These are phyloP conservation scores for Ascobolus immersus DNA, from an alignment of 495 filamentous ascomycete genomes.

Conservation along the genomic window DNA sequence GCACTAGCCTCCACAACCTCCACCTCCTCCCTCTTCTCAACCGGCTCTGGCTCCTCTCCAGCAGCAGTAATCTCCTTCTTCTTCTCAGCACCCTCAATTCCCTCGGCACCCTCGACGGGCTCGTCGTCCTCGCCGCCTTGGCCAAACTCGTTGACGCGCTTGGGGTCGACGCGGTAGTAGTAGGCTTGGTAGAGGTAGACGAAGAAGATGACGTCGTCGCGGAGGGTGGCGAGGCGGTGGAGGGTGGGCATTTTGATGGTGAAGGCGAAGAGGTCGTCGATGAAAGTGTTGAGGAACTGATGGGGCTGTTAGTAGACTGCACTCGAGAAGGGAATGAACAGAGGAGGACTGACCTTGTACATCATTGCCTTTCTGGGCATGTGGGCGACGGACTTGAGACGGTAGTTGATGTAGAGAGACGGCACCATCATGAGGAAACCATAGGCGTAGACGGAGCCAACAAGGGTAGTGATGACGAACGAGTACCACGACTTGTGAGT, in stretches of 20 bases:
- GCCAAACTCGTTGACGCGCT: slow-evolving; percentile 86
- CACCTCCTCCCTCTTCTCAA: slow-evolving; percentile 5
- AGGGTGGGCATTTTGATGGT: slow-evolving; percentile 97
- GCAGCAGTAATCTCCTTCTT: slow-evolving; percentile 15
- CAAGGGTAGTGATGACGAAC: slow-evolving; percentile 68
- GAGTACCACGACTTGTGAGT: slow-evolving; percentile 96
- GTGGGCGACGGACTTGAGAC: slow-evolving; percentile 84
- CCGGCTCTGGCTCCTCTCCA: slow-evolving; percentile 16
- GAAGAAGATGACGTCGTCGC: slow-evolving; percentile 96
- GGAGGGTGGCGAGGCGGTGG: slow-evolving; percentile 76
- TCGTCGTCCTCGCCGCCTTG: slow-evolving; percentile 71
- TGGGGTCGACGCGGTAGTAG: slow-evolving; percentile 80
- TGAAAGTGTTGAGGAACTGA: slow-evolving; percentile 30
- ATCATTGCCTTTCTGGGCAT: slow-evolving; percentile 92
- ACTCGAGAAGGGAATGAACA: slow-evolving; percentile 7
- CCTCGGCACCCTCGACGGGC: slow-evolving; percentile 24
- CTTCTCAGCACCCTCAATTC: slow-evolving; percentile 19
- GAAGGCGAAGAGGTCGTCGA: slow-evolving; percentile 80
- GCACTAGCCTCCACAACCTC: slow-evolving; percentile 7
- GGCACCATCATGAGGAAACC: slow-evolving; percentile 99
- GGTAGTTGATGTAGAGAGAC: slow-evolving; percentile 92
- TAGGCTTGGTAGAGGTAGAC: slow-evolving; percentile 90
- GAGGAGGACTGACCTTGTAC: slow-evolving; percentile 39
- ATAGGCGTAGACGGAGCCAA: slow-evolving; percentile 91
- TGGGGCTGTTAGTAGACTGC: slow-evolving; percentile 1